phyloP scores from a whole-genome alignment of 2,329 filamentous ascomycete genomes.

The Pestalotiopsis sp. region DNA sequence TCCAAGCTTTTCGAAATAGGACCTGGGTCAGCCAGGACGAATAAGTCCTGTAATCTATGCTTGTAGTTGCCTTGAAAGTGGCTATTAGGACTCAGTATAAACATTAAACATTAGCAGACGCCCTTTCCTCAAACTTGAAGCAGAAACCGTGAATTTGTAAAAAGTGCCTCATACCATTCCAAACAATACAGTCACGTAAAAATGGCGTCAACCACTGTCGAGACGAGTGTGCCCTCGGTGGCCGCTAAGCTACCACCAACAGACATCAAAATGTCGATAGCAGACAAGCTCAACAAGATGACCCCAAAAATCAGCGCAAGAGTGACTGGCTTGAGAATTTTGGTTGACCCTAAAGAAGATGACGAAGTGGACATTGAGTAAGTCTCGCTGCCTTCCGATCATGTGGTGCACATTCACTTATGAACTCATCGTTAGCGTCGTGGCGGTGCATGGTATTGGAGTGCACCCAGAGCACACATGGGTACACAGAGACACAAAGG shows the following conservation, averaged over 20 bases:
- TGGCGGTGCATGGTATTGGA: background rate
- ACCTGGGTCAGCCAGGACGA: background rate
- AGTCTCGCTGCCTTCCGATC: background rate
- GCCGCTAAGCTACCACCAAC: background rate
- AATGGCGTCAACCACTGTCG: background rate
- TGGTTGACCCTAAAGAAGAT: background rate
- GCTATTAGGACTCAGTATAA: background rate
- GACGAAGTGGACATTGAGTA: background rate
- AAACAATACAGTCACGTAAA: background rate
- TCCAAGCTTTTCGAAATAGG: background rate
- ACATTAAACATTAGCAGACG: background rate
- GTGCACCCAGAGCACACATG: background rate
- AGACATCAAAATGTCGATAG: background rate
- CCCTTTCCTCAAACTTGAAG: background rate
- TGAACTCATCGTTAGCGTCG: background rate
- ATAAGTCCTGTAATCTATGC: background rate
- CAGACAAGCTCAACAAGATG: background rate
- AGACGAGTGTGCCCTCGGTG: background rate
- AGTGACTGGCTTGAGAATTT: background rate
- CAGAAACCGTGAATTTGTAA: background rate
- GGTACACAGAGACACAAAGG: background rate
- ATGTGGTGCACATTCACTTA: background rate
- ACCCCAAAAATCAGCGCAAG: background rate
- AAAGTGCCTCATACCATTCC: background rate
- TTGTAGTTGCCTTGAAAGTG: background rate